A percentile compares a stretch with the other conserved stretches of the same genome.
phyloP scores from a whole-genome alignment of 257 asterid species.

The Paulownia fortunei region DNA sequence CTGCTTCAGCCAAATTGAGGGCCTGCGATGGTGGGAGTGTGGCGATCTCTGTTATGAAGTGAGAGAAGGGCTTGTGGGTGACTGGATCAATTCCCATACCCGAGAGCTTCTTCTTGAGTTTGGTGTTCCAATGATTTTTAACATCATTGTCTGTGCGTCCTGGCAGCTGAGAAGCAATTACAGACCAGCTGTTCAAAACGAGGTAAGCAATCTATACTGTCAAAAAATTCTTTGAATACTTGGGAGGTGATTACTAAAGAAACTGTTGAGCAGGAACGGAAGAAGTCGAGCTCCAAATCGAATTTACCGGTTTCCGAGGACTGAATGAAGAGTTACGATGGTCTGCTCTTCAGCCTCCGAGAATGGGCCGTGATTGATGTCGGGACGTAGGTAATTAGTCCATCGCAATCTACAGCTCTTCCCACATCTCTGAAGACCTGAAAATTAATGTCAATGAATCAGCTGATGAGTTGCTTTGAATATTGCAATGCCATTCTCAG shows the following conservation, averaged over 20 bases:
- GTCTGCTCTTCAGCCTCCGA: constrained; percentile 88
- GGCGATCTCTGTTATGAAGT: constrained; percentile 89
- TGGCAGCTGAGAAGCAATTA: constrained; percentile 86
- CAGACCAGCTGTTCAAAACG: constrained; percentile 73
- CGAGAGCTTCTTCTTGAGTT: constrained; percentile 87
- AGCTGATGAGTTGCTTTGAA: constrained; percentile 38
- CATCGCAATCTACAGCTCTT: constrained; percentile 93
- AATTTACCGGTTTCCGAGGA: constrained; percentile 85
- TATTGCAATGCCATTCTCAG: too few species aligned
- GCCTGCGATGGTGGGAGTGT: constrained; percentile 89
- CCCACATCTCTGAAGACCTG: constrained; percentile 93
- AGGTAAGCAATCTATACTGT: too few species aligned
- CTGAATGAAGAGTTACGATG: constrained; percentile 89
- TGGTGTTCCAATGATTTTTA: constrained; percentile 95
- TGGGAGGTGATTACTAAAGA: too few species aligned
- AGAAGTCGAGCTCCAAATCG: not conserved
- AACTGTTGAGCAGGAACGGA: constrained; percentile 29
- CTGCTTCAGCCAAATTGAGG: constrained; percentile 90
- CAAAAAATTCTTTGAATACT: not conserved
- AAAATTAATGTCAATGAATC: not conserved
- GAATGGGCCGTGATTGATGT: constrained; percentile 95
- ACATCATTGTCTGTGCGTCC: constrained; percentile 97
- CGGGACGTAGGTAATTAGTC: constrained; percentile 98
- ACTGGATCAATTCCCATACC: constrained; percentile 99
- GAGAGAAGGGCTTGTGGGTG: constrained; percentile 95